These are phyloP conservation scores for Aspergillus pseudonomiae DNA, from an alignment of 2,329 filamentous ascomycete species.

Conservation along the genomic window DNA sequence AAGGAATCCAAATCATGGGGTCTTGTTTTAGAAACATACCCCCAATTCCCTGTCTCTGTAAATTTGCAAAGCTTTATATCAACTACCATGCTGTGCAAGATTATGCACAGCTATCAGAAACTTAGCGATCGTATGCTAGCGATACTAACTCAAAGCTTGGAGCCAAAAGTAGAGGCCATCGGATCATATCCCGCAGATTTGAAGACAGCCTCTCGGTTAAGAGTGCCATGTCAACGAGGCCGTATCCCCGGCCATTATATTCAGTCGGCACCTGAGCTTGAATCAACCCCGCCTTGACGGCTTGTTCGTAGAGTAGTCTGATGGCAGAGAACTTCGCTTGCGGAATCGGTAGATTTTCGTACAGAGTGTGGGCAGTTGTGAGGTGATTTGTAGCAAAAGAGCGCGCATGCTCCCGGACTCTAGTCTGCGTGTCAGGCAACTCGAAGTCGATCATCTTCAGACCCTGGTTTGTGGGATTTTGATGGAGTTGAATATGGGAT, in stretches of 20 bases:
- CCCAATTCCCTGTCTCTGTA: too few relatives aligned
- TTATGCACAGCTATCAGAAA: too few relatives aligned
- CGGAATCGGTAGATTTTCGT: slow-evolving; percentile 26
- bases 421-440: slow-evolving; percentile 2
- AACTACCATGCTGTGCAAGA: too few relatives aligned
- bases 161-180: slow-evolving; percentile 36
- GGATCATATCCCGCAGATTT: slow-evolving; percentile 49
- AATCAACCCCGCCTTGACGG: slow-evolving; percentile 50
- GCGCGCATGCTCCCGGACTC: not conserved
- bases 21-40: too few relatives aligned
- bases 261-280: slow-evolving; percentile 51
- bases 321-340: slow-evolving; percentile 52
- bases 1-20: not conserved
- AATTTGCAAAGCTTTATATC: too few relatives aligned
- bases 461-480: not conserved
- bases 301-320: slow-evolving; percentile 50
- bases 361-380: not conserved
- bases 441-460: slow-evolving; percentile 13
- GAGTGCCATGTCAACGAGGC: slow-evolving; percentile 53
- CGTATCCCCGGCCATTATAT: slow-evolving; percentile 51
- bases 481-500: too few relatives aligned
- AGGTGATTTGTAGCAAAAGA: slow-evolving; percentile 9
- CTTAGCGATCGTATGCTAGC: not conserved
- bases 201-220: slow-evolving; percentile 55
- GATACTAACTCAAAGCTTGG: not conserved